Conservation (phyloP, 208 protist genomes). For the Paratrypanosoma confusum region DNA sequence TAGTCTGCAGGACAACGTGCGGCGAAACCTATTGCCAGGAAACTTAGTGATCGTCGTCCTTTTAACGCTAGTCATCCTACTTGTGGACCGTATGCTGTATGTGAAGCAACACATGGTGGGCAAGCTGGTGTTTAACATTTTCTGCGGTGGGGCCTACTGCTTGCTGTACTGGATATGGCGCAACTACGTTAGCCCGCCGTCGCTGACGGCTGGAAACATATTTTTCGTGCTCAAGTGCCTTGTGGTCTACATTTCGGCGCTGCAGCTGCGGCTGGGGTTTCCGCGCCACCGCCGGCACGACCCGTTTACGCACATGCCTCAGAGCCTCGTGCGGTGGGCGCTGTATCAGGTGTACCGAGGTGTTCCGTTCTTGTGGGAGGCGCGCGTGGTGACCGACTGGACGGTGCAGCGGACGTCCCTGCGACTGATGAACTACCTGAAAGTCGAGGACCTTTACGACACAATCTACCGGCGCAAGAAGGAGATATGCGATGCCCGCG, state of each 20-base stretch:
- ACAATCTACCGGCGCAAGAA: conserved; percentile 31
- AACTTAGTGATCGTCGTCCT: conserved; percentile 51
- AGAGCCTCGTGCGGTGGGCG: conserved; percentile 16
- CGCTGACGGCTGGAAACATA: conserved; percentile 15
- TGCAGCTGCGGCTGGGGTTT: conserved; percentile 57
- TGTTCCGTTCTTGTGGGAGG: conserved; percentile 75
- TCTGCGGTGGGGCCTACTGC: conserved; percentile 26
- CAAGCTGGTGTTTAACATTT: conserved; percentile 39
- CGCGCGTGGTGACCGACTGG: conserved; percentile 70
- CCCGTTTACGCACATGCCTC: conserved; percentile 36
- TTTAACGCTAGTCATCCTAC: conserved; percentile 40
- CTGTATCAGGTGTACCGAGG: conserved; percentile 38
- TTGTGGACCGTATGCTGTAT: conserved; percentile 70
- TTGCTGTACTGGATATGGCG: conserved; percentile 45
- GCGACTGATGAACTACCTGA: conserved; percentile 61
- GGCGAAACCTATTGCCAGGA: conserved; percentile 61
- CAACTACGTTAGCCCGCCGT: conserved; percentile 13
- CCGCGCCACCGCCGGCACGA: conserved; percentile 42
- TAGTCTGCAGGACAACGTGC: conserved; percentile 50
- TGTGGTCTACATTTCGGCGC: conserved; percentile 25
- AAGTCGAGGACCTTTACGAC: conserved; percentile 59
- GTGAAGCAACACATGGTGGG: conserved; percentile 23
- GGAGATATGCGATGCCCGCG: conserved; percentile 10
- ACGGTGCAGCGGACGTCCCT: conserved; percentile 53
- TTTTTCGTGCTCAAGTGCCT: conserved; percentile 43